phyloP scores from a whole-genome alignment of 2,329 filamentous ascomycete species.

The Diplocarpon mali region DNA sequence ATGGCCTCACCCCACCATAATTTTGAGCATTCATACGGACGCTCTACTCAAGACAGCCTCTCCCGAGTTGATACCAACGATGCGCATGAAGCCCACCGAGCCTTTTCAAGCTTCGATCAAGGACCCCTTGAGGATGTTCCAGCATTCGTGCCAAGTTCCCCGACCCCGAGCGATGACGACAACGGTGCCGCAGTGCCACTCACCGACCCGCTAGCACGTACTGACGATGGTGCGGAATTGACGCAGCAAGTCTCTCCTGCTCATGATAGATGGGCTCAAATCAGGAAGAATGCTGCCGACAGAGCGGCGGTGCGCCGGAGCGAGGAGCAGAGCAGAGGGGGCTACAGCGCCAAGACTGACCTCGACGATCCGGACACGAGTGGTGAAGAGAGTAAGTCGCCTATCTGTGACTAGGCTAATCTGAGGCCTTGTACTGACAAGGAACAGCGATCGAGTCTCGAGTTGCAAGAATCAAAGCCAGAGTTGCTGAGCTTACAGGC shows the following conservation, averaged over 20 bases:
- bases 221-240: conserved; percentile 25
- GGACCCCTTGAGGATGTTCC: conserved; percentile 81
- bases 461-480: conserved; percentile 93
- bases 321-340: conserved; percentile 49
- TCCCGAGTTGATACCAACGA: conserved; percentile 52
- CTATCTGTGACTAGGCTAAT: neutral
- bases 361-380: conserved; percentile 83
- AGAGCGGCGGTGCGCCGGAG: conserved; percentile 55
- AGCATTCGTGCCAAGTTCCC: conserved; percentile 54
- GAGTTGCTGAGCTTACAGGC: conserved; percentile 86
- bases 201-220: conserved; percentile 10
- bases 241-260: conserved; percentile 30
- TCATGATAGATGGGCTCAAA: conserved; percentile 88
- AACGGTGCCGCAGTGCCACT: conserved; percentile 29
- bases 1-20: conserved; percentile 23
- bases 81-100: conserved; percentile 45
- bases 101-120: conserved; percentile 68
- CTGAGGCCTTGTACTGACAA: conserved; percentile 20
- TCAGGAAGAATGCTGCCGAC: conserved; percentile 86
- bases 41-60: conserved; percentile 36
- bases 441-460: conserved; percentile 82
- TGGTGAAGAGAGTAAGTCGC: conserved; percentile 74
- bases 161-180: conserved; percentile 30
- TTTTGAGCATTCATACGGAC: conserved; percentile 33
- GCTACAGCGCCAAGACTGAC: conserved; percentile 45